Conservation (phyloP, 2,329 filamentous ascomycete species). For the Colletotrichum australisinense region DNA sequence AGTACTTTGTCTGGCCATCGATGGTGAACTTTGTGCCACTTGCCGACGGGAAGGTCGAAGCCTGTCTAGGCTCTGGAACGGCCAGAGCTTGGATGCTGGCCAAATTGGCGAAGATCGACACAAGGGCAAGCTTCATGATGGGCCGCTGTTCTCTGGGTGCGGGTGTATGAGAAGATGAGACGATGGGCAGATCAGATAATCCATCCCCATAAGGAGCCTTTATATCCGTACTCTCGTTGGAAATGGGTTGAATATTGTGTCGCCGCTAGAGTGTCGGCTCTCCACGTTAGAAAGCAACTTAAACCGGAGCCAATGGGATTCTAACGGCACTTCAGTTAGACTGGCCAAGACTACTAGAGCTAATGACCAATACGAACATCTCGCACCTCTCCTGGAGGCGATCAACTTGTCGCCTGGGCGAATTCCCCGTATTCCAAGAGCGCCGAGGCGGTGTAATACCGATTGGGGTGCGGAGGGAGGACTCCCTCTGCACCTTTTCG, state of each 20-base stretch:
- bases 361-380: neutral
- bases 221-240: neutral
- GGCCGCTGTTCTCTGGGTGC: neutral
- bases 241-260: neutral
- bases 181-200: neutral
- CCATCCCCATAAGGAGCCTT: neutral
- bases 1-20: conserved; percentile 58
- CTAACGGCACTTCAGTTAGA: neutral
- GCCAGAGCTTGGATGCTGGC: neutral
- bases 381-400: neutral
- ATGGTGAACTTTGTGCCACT: conserved; percentile 49
- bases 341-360: neutral
- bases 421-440: neutral
- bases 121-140: neutral
- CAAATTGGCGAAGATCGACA: conserved; percentile 7
- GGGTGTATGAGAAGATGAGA: neutral
- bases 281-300: neutral
- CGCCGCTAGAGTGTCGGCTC: no score
- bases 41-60: conserved; percentile 9
- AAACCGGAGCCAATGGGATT: neutral
- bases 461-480: neutral
- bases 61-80: neutral
- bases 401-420: neutral
- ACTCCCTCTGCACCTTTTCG: neutral
- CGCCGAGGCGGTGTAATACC: neutral